Evolutionary conservation across 768 basidiomycete genomes (phyloP).

Genomic region (Suillus cothurnatus): DNA sequence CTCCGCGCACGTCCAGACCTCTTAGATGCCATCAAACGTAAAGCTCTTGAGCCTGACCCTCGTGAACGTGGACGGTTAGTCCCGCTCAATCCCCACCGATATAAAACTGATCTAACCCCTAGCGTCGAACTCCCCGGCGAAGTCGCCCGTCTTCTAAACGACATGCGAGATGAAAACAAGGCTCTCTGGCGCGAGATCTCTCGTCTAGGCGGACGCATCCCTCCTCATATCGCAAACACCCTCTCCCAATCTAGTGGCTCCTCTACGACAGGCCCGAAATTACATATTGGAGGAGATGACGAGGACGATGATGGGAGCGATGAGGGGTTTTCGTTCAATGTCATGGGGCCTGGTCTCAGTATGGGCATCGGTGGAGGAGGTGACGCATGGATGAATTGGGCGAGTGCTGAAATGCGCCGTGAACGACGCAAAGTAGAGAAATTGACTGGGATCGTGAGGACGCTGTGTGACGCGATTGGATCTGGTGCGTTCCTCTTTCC

Average conservation of each 20-base stretch:
- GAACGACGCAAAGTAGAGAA: slow-evolving; percentile 67
- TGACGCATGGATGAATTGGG: slow-evolving; percentile 34
- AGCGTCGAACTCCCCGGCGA: slow-evolving; percentile 83
- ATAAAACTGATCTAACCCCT: slow-evolving; percentile 36
- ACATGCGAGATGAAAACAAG: slow-evolving; percentile 74
- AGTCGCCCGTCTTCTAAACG: slow-evolving; percentile 52
- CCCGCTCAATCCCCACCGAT: neutral
- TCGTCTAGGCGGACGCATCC: slow-evolving; percentile 25
- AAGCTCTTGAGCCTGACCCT: slow-evolving; percentile 81
- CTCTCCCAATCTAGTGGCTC: slow-evolving; percentile 11
- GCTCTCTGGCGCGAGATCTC: slow-evolving; percentile 49
- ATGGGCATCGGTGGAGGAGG: slow-evolving; percentile 12
- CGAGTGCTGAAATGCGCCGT: slow-evolving; percentile 44
- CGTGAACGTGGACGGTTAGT: slow-evolving; percentile 37
- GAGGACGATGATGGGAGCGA: slow-evolving; percentile 21
- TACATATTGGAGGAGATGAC: slow-evolving; percentile 32
- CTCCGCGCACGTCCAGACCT: slow-evolving; percentile 78
- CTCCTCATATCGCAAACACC: slow-evolving; percentile 15
- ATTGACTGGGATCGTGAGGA: slow-evolving; percentile 57
- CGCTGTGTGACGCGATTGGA: slow-evolving; percentile 63
- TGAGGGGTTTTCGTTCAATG: slow-evolving; percentile 9
- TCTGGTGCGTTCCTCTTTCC: slow-evolving; percentile 43
- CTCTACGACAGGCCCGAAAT: slow-evolving; percentile 26
- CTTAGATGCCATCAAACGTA: slow-evolving; percentile 84
- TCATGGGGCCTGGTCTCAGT: slow-evolving; percentile 11